Conservation (phyloP, 768 basidiomycete species). For the Rhizopogon vinicolor region DNA sequence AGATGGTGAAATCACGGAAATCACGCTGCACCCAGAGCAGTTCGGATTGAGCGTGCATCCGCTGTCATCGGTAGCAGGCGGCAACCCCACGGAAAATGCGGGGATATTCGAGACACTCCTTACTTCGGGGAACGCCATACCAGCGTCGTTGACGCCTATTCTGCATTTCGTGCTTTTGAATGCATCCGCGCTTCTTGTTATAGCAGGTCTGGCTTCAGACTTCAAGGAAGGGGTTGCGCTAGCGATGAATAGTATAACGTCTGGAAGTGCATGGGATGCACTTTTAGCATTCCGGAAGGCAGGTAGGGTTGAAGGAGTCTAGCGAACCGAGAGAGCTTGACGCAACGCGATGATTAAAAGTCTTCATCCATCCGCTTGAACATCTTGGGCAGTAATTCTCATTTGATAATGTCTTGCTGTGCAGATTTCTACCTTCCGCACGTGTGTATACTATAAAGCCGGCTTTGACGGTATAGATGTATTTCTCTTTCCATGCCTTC, state of each 20-base stretch:
- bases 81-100: slow-evolving; percentile 78
- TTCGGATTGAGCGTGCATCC: slow-evolving; percentile 79
- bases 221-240: slow-evolving; percentile 68
- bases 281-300: slow-evolving; percentile 46
- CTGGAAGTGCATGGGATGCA: slow-evolving; percentile 58
- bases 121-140: slow-evolving; percentile 49
- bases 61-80: slow-evolving; percentile 65
- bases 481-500: too few relatives aligned
- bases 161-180: slow-evolving; percentile 90
- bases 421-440: neutral
- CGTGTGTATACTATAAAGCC: neutral
- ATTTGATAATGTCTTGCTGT: neutral
- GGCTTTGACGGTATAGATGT: too few relatives aligned
- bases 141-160: slow-evolving; percentile 55
- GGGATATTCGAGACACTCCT: slow-evolving; percentile 64
- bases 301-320: slow-evolving; percentile 17
- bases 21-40: slow-evolving; percentile 57
- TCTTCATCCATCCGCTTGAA: neutral
- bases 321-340: neutral
- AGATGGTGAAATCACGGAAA: slow-evolving; percentile 60
- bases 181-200: slow-evolving; percentile 80
- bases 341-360: neutral
- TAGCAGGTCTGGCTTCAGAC: slow-evolving; percentile 70
- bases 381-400: neutral
- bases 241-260: slow-evolving; percentile 57